These are phyloP conservation scores for Acacia pycnantha DNA, from an alignment of 331 rosid genomes.

Conservation along the genomic window DNA sequence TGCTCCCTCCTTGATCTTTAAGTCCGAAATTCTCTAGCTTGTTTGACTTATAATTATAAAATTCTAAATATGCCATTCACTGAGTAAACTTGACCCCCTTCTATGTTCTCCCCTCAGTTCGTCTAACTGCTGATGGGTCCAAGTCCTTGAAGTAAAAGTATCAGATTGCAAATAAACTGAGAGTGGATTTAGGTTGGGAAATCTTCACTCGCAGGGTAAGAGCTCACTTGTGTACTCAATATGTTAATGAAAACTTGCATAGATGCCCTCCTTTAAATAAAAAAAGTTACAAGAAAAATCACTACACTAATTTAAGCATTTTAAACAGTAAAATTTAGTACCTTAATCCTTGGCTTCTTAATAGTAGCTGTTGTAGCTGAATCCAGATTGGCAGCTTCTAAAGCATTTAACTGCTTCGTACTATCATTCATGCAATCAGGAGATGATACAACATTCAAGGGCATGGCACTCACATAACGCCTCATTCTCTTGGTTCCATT, in stretches of 20 bases:
- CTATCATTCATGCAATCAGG: conserved; percentile 63
- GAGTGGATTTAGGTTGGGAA: not conserved
- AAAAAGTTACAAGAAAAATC: conserved; percentile 7
- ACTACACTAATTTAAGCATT: conserved; percentile 2
- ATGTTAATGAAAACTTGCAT: conserved; percentile 3
- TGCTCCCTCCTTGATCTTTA: not conserved
- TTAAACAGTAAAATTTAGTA: conserved; percentile 35
- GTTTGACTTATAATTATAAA: not conserved
- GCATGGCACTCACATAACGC: conserved; percentile 79
- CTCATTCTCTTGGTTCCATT: conserved; percentile 78
- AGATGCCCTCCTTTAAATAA: not conserved
- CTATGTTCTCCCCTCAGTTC: not conserved
- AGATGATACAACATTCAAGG: conserved; percentile 71
- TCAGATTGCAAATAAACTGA: not conserved
- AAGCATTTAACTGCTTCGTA: conserved; percentile 50
- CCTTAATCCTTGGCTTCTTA: conserved; percentile 79
- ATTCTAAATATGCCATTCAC: conserved; percentile 8
- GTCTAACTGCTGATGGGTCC: not conserved
- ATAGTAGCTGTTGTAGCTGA: conserved; percentile 70
- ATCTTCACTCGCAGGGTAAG: not conserved
- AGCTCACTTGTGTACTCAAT: not conserved
- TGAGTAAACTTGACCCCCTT: conserved; percentile 14
- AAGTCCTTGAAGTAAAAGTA: conserved; percentile 7
- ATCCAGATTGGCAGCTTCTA: conserved; percentile 68
- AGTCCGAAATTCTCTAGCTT: conserved; percentile 3